Percentiles rank a stretch among this genome's conserved stretches.
phyloP scores from a whole-genome alignment of 192 early-diverging fungal genomes.

The Thamnidium elegans region DNA sequence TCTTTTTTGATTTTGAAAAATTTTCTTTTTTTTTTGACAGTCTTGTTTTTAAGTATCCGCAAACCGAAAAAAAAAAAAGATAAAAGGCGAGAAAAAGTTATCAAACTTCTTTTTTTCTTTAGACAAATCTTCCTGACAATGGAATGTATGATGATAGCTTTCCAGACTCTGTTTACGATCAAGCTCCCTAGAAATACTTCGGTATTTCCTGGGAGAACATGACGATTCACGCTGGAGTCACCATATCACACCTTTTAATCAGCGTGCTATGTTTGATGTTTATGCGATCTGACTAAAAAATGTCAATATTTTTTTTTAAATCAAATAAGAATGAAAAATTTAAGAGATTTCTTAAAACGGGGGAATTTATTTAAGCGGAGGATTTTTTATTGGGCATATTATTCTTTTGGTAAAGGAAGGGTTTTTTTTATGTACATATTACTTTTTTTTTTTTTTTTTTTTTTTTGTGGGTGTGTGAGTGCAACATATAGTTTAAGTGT shows the following conservation, averaged over 20 bases:
- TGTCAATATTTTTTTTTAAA: background rate
- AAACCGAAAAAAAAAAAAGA: no score
- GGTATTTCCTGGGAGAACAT: background rate
- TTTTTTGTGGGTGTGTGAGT: no score
- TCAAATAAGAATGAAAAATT: background rate
- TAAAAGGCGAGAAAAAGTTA: no score
- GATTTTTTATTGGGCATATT: background rate
- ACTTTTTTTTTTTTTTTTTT: no score
- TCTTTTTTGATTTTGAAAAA: no score
- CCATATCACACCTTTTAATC: background rate
- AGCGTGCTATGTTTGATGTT: background rate
- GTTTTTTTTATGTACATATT: background rate
- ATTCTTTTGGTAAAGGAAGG: background rate
- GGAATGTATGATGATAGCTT: constrained; percentile 1
- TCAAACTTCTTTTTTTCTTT: background rate
- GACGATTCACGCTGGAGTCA: background rate
- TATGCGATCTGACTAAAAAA: constrained; percentile 3
- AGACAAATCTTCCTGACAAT: constrained; percentile 6
- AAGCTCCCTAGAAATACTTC: background rate
- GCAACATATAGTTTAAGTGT: no score
- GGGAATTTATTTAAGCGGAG: no score
- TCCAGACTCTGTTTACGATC: background rate
- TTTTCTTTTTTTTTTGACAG: no score
- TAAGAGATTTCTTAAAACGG: background rate
- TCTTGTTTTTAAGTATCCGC: no score